Base-by-base conservation (phyloP, 352 stramenopile species). In the Globisporangium sylvaticum region DNA sequence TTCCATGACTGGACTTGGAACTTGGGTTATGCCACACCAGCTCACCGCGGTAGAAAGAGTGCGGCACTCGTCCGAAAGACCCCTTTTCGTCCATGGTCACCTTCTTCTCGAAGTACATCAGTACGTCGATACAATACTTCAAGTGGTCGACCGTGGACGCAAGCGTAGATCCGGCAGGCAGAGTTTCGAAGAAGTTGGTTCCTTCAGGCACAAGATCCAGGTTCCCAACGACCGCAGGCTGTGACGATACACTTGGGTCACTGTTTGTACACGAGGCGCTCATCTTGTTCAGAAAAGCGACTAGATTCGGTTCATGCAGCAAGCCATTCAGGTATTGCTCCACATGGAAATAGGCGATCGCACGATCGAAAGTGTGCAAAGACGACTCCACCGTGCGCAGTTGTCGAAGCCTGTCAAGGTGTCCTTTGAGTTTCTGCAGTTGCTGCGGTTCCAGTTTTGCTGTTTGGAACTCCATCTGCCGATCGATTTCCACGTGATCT, bases 81-180 rank as follows among this genome's bases (percentile, higher is more conserved):
- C 77, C 77, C 57, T 81, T 78, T 64, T 90, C 80, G 14, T 82
- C 83, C 25, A 92, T 53, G 4, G 85, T 93, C 10, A 94, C 84
- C 52, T 94, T 84, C 62, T 96, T 96, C 62, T 96, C 88, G 59
- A 96, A 94, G 57, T 92, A 93, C 32, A 94, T 79, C 24, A 96
- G 75, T 34, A 94, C 87, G 60, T 96, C 88, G 15, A 94, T 71
- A 48, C 80, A 91, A 50, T 91, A 92, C 65, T 94, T 92, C 22
- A 96, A 65, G 56, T 91, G 80, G 48, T 92, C 85, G 15, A 96
- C 78, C 18, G 81, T 79, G 1, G 81, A 83, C 18, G 78, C 71
- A 42, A 94, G 69, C 4, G 71, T 73, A 1, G 86, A 83, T 8
- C 75, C 77, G 4, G 77, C 53, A 9, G 84, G 75, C 0, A 90